phyloP scores from a whole-genome alignment of 352 stramenopile genomes.

The Globisporangium iwayamae region DNA sequence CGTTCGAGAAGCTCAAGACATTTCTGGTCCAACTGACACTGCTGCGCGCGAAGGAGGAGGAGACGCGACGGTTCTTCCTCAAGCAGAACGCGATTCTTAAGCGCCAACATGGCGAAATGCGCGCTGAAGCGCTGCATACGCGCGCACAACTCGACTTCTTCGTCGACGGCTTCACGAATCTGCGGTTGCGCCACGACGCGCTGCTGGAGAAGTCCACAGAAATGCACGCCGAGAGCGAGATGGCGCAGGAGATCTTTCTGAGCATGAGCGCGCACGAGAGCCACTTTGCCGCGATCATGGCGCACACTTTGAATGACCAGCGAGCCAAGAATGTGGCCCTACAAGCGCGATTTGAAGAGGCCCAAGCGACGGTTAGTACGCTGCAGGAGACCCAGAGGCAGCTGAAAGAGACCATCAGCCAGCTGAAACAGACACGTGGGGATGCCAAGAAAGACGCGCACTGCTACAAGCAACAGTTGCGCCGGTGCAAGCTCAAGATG shows the following conservation, averaged over 20 bases:
- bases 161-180: conserved; percentile 66
- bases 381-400: conserved; percentile 36
- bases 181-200: conserved; percentile 60
- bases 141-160: conserved; percentile 74
- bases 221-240: conserved; percentile 64
- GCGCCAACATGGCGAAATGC: conserved; percentile 53
- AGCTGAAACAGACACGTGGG: conserved; percentile 46
- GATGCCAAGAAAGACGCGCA: conserved; percentile 54
- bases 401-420: conserved; percentile 33
- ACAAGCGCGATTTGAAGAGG: conserved; percentile 19
- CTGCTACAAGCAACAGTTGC: conserved; percentile 57
- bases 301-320: conserved; percentile 40
- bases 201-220: conserved; percentile 48
- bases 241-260: conserved; percentile 48
- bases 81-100: conserved; percentile 44
- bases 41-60: conserved; percentile 59
- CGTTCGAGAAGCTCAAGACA: conserved; percentile 75
- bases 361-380: conserved; percentile 23
- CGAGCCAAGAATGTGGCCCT: conserved; percentile 36
- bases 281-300: conserved; percentile 49
- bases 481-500: conserved; percentile 40
- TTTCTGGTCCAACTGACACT: conserved; percentile 63
- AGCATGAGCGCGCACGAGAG: conserved; percentile 57
- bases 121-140: conserved; percentile 57
- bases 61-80: conserved; percentile 48